Conservation (phyloP, 352 stramenopile species). For the Globisporangium abappressorium region DNA sequence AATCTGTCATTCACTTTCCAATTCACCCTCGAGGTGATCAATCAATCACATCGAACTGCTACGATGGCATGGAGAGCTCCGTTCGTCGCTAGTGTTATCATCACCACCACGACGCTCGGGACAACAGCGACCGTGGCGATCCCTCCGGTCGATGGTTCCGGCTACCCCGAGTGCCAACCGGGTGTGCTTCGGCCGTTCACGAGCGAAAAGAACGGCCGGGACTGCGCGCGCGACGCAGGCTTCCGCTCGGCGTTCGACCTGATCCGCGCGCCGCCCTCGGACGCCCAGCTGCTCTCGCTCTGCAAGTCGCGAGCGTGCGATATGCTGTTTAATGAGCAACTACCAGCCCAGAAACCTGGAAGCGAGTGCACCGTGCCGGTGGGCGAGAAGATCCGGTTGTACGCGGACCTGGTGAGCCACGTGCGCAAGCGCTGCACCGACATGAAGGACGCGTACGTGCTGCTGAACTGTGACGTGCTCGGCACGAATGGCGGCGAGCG, state of each 20-base stretch:
- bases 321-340: conserved; percentile 2
- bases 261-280: conserved; percentile 1
- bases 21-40: not conserved
- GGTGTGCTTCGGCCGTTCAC: conserved; percentile 4
- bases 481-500: not conserved
- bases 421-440: conserved; percentile 6
- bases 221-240: conserved; percentile 11
- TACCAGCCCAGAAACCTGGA: not conserved
- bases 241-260: conserved; percentile 8
- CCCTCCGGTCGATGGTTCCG: not conserved
- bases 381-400: conserved; percentile 8
- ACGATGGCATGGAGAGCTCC: not conserved
- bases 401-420: conserved; percentile 10
- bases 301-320: conserved; percentile 12
- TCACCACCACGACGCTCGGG: not conserved
- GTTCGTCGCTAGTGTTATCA: not conserved
- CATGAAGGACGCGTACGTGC: conserved; percentile 16
- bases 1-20: not conserved
- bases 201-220: not conserved
- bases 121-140: not conserved
- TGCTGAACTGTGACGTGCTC: conserved; percentile 13
- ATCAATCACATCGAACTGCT: not conserved
- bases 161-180: conserved; percentile 2
- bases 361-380: conserved; percentile 11
- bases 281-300: conserved; percentile 12